Conservation (phyloP, 208 protist species). For the Trichomonas gallinae region DNA sequence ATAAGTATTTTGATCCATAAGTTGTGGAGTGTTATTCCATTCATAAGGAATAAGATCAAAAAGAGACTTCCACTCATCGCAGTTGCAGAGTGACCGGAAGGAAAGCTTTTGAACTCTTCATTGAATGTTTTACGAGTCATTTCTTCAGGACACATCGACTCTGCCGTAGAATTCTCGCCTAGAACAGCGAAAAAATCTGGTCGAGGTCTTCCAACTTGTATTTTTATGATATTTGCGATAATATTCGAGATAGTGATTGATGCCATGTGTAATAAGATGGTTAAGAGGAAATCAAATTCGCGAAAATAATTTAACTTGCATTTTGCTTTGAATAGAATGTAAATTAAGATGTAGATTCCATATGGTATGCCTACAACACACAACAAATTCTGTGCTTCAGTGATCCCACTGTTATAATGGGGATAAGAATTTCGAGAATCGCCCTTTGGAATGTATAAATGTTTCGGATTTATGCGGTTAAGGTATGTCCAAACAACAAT, state of each 20-base stretch:
- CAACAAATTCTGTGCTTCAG: neutral
- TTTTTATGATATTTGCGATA: neutral
- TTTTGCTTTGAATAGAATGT: neutral
- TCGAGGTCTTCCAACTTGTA: constrained; percentile 13
- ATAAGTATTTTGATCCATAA: neutral
- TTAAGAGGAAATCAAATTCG: neutral
- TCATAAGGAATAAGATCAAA: neutral
- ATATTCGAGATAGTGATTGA: neutral
- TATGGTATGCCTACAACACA: neutral
- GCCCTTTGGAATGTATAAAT: neutral
- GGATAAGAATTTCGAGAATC: neutral
- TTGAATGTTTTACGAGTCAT: neutral
- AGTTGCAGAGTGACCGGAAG: neutral
- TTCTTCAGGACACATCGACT: neutral
- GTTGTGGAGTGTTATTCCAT: neutral
- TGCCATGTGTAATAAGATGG: neutral
- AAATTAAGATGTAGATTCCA: neutral
- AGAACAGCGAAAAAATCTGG: constrained; percentile 4
- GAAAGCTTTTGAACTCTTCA: neutral
- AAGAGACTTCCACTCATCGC: neutral
- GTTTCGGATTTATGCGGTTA: neutral
- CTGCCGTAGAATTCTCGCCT: neutral
- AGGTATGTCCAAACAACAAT: neutral
- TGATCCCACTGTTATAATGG: neutral
- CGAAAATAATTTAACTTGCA: neutral